These are phyloP conservation scores for Yamadazyma triangularis DNA, from an alignment of 1,139 yeast species.

Conservation along the genomic window DNA sequence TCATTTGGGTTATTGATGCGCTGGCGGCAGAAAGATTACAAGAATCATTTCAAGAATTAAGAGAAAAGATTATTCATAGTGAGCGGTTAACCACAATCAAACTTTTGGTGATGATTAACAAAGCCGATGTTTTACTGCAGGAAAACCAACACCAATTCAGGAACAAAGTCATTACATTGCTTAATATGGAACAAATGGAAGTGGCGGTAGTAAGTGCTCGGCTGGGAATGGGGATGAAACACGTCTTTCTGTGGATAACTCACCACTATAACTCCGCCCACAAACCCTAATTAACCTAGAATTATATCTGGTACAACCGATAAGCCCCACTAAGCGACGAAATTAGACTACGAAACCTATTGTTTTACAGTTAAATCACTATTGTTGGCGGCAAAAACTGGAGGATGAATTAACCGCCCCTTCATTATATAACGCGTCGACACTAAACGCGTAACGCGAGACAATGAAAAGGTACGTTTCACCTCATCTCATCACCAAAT, in stretches of 20 bases:
- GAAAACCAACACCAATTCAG: conserved; percentile 14
- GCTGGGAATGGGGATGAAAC: no score
- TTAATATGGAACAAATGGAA: conserved; percentile 24
- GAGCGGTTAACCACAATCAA: conserved; percentile 69
- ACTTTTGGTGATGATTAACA: conserved; percentile 52
- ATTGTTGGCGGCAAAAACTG: no score
- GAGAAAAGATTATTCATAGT: conserved; percentile 53
- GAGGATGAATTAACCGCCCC: no score
- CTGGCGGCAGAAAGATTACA: conserved; percentile 54
- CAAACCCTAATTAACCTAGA: no score
- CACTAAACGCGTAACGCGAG: conserved; percentile 5
- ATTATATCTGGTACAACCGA: neutral
- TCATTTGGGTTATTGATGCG: conserved; percentile 92
- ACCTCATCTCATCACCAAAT: conserved; percentile 1
- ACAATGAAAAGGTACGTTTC: conserved; percentile 1
- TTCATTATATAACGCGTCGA: no score
- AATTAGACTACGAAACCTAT: no score
- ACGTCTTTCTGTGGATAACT: no score
- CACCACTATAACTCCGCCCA: no score
- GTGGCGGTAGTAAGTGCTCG: conserved; percentile 51
- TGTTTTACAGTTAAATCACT: no score
- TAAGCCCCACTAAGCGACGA: neutral
- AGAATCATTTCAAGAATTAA: conserved; percentile 65
- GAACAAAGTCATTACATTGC: conserved; percentile 14
- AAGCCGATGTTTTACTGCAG: conserved; percentile 41